These are phyloP conservation scores for Saussurea involucrata DNA, from an alignment of 129 eudicot genomes.

Conservation along the genomic window DNA sequence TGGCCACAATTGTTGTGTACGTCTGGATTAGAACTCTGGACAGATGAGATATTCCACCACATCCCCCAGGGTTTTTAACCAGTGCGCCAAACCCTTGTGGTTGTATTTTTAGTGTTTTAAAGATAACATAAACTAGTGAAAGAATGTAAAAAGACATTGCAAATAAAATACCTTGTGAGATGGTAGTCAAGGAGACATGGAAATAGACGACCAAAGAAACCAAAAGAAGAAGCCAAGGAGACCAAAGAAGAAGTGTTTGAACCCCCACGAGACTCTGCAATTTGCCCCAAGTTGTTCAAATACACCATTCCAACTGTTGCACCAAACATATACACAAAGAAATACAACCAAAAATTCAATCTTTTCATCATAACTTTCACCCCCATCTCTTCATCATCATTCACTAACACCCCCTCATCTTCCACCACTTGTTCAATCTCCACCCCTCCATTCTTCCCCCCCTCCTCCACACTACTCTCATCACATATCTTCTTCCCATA, in stretches of 20 bases:
- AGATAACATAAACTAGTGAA: not conserved
- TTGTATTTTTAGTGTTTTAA: not conserved
- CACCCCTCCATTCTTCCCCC: slow-evolving; percentile 5
- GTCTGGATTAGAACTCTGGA: too few species aligned
- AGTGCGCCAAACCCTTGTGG: too few species aligned
- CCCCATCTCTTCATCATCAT: slow-evolving; percentile 43
- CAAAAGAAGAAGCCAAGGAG: slow-evolving; percentile 75
- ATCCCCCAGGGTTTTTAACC: too few species aligned
- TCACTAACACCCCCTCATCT: slow-evolving; percentile 13
- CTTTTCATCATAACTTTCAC: slow-evolving; percentile 50
- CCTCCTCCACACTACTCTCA: slow-evolving; percentile 24
- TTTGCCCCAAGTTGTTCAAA: slow-evolving; percentile 89
- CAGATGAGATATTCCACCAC: too few species aligned
- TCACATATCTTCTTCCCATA: slow-evolving; percentile 32
- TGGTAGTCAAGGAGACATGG: slow-evolving; percentile 67
- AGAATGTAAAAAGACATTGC: not conserved
- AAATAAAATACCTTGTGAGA: slow-evolving; percentile 42
- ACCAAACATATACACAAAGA: slow-evolving; percentile 73
- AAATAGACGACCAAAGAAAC: slow-evolving; percentile 82
- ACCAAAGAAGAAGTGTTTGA: slow-evolving; percentile 67
- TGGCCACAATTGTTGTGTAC: too few species aligned
- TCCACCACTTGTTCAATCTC: slow-evolving; percentile 25
- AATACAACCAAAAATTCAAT: slow-evolving; percentile 87
- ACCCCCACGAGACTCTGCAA: slow-evolving; percentile 79
- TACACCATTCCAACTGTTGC: slow-evolving; percentile 87